phyloP scores from a whole-genome alignment of 495 filamentous ascomycete genomes.

The Aspergillus ellipticus region DNA sequence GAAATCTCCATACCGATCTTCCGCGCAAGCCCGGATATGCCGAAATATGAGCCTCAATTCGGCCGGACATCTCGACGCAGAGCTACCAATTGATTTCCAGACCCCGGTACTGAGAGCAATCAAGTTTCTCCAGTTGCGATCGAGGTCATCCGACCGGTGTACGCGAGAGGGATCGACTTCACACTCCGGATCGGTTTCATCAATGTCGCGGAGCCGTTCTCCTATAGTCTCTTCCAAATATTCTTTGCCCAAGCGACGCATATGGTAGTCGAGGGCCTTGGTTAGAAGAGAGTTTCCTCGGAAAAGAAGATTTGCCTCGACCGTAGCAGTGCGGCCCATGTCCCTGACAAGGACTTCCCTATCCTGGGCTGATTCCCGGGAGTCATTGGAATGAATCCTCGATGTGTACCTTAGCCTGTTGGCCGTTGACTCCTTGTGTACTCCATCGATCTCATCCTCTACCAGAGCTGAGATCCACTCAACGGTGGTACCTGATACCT shows the following conservation, averaged over 20 bases:
- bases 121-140: conserved; percentile 79
- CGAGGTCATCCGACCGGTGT: conserved; percentile 65
- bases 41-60: conserved; percentile 86
- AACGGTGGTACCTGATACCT: conserved; percentile 81
- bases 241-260: conserved; percentile 90
- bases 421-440: conserved; percentile 67
- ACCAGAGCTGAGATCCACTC: conserved; percentile 93
- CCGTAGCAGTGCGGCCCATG: conserved; percentile 52
- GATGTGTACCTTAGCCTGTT: conserved; percentile 70
- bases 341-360: conserved; percentile 60
- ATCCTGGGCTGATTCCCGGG: conserved; percentile 58
- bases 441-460: conserved; percentile 94
- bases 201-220: conserved; percentile 83
- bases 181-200: conserved; percentile 82
- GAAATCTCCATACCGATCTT: conserved; percentile 96
- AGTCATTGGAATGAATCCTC: conserved; percentile 76
- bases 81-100: conserved; percentile 77
- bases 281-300: conserved; percentile 93
- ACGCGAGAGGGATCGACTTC: conserved; percentile 85
- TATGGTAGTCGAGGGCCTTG: conserved; percentile 89
- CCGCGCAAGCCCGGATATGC: conserved; percentile 88
- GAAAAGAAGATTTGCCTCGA: conserved; percentile 92
- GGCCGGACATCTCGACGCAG: conserved; percentile 68
- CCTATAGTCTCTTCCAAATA: conserved; percentile 85
- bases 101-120: conserved; percentile 73